These are phyloP conservation scores for Saturnispora gosingensis DNA, from an alignment of 805 yeast genomes.

Conservation along the genomic window DNA sequence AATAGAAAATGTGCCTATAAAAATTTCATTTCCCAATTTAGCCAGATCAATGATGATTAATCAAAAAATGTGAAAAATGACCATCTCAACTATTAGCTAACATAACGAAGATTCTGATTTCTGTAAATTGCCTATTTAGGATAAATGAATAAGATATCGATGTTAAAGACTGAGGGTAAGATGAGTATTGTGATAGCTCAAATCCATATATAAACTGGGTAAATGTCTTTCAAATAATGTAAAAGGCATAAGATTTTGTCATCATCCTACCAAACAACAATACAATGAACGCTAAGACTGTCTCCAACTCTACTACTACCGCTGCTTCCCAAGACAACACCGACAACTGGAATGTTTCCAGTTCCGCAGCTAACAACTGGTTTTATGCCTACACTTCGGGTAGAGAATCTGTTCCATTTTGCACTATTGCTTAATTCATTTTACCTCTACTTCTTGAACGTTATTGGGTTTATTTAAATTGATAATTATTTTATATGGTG, in stretches of 20 bases:
- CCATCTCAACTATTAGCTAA: not conserved
- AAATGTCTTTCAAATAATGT: not conserved
- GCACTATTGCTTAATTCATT: conserved; percentile 3
- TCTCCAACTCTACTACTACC: not conserved
- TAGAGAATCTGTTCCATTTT: not conserved
- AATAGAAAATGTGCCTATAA: not conserved
- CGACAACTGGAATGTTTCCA: conserved; percentile 1
- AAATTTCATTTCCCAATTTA: not conserved
- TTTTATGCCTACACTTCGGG: not conserved
- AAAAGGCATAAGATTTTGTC: not conserved
- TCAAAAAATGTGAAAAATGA: not conserved
- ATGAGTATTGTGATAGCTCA: too few species aligned
- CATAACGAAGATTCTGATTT: not conserved
- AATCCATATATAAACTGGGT: not conserved
- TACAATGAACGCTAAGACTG: conserved; percentile 7
- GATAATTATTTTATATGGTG: not conserved
- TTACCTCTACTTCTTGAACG: not conserved
- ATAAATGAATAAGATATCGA: not conserved
- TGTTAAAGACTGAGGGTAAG: not conserved
- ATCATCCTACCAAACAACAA: not conserved
- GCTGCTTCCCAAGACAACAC: conserved; percentile 1
- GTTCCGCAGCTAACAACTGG: not conserved
- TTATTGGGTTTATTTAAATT: not conserved
- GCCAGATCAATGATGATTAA: not conserved
- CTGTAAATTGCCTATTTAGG: not conserved